phyloP scores from a whole-genome alignment of 345 rosid genomes.

The Eucalyptus albens region DNA sequence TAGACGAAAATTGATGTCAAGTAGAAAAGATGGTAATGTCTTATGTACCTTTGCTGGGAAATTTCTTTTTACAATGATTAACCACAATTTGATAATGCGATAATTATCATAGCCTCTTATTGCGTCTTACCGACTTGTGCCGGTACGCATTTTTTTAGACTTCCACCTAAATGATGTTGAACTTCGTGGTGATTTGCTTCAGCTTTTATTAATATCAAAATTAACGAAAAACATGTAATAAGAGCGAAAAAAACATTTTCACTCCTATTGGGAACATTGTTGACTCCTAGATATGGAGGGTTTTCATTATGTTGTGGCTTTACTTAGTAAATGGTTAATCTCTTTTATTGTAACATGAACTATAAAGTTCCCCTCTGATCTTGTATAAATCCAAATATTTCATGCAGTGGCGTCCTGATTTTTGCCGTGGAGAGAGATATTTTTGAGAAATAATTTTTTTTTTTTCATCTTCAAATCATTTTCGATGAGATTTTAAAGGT shows the following conservation, averaged over 20 bases:
- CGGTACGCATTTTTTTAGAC: fast-evolving
- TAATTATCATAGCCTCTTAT: not conserved
- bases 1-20: not conserved
- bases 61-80: too few relatives aligned
- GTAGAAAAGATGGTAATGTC: not conserved
- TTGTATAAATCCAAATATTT: not conserved
- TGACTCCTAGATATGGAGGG: not conserved
- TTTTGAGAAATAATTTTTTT: not conserved
- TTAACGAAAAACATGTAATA: too few relatives aligned
- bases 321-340: not conserved
- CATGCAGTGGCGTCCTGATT: not conserved
- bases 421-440: not conserved
- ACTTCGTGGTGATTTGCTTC: not conserved
- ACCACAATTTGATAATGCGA: not conserved
- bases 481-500: not conserved
- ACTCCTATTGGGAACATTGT: not conserved
- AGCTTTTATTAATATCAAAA: too few relatives aligned
- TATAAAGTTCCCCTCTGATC: not conserved
- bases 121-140: not conserved
- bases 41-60: not conserved
- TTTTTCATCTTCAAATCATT: not conserved
- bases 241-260: not conserved
- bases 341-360: not conserved
- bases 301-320: not conserved
- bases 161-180: not conserved